phyloP scores from a whole-genome alignment of 306 rosid genomes.

The Vachellia pachyceras region DNA sequence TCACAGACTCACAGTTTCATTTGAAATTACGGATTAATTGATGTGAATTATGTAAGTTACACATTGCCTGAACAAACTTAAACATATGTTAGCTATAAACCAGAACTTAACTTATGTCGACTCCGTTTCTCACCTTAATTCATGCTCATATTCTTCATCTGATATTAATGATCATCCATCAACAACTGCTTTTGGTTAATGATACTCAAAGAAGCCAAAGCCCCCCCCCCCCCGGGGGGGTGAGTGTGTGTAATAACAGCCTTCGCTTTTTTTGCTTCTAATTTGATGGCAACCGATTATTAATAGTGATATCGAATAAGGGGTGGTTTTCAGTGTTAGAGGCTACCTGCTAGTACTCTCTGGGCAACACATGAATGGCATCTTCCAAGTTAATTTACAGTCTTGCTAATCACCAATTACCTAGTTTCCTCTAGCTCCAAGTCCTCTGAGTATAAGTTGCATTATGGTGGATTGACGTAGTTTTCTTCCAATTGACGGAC shows the following conservation, averaged over 20 bases:
- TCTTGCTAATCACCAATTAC: background rate
- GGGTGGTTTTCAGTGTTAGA: background rate
- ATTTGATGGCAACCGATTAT: background rate
- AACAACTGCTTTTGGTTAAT: background rate
- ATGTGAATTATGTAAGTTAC: conserved; percentile 43
- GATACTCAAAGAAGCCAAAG: background rate
- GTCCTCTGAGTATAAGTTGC: background rate
- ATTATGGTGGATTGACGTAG: background rate
- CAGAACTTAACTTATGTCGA: conserved; percentile 26
- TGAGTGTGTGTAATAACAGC: background rate
- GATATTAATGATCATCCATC: background rate
- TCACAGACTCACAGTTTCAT: conserved; percentile 27
- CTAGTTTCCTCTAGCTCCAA: background rate
- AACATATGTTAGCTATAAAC: conserved; percentile 11
- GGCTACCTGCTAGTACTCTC: background rate
- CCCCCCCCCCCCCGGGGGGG: too few species aligned
- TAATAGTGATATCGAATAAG: background rate
- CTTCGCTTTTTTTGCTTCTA: background rate
- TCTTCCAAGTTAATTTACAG: background rate
- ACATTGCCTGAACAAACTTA: conserved; percentile 35
- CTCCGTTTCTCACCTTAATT: background rate
- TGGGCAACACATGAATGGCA: background rate
- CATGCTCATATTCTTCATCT: background rate
- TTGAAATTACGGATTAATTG: conserved; percentile 54
- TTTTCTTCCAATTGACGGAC: background rate